Evolutionary conservation across 768 basidiomycete species (phyloP).

Genomic region (Pisolithus sp.): DNA sequence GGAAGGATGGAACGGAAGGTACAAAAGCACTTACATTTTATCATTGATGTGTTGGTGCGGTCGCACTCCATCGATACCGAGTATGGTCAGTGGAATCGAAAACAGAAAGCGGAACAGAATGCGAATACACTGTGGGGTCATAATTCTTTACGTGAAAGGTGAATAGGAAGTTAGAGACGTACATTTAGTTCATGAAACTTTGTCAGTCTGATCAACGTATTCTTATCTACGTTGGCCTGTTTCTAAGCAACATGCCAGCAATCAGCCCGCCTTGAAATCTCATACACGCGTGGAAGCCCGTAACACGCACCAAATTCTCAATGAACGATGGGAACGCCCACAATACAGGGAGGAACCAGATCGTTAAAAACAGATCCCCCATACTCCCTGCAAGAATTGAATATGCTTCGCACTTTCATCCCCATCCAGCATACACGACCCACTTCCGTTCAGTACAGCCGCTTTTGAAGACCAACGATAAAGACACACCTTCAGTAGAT

Average conservation of each 20-base stretch:
- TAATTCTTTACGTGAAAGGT: neutral
- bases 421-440: neutral
- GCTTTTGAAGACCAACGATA: neutral
- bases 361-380: constrained; percentile 61
- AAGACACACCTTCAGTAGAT: constrained; percentile 50
- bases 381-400: constrained; percentile 65
- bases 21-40: constrained; percentile 36
- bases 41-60: constrained; percentile 61
- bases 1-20: neutral
- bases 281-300: neutral
- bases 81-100: constrained; percentile 53
- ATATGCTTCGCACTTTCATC: constrained; percentile 55
- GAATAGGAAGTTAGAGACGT: constrained; percentile 18
- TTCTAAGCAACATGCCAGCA: constrained; percentile 33
- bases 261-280: neutral
- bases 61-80: constrained; percentile 63
- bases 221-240: constrained; percentile 54
- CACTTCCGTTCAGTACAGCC: constrained; percentile 8
- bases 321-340: constrained; percentile 67
- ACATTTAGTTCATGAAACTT: constrained; percentile 84
- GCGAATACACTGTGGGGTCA: constrained; percentile 49
- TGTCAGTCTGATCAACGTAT: constrained; percentile 63
- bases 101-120: constrained; percentile 71
- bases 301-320: constrained; percentile 43
- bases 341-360: constrained; percentile 72